Base-by-base conservation (phyloP, 345 rosid species). In the Acer saccharum region DNA sequence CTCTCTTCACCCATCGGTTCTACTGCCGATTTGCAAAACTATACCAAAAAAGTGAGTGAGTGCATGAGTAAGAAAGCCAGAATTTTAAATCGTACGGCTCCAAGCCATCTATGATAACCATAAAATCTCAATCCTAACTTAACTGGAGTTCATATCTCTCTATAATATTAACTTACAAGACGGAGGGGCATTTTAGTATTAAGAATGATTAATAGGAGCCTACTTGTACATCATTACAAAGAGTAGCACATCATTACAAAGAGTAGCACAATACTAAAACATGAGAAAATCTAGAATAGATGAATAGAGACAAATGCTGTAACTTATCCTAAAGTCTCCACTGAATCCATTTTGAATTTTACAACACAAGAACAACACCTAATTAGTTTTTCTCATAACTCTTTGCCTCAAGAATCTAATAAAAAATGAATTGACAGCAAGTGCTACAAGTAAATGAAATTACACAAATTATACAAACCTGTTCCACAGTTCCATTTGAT, bases 1-100 rank as follows among this genome's bases (percentile, higher is more conserved):
- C 99, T 97, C 87, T 94, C 98, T 85, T 97, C 99, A 65, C 99
- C 98, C 99, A 97, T 97, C 9, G 99, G 99, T 86, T 97, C 99
- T 78, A 97, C 98, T 0, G 99, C 88, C 27, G 98, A 87, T 88
- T 94, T 97, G 98, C 99, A 94, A 78, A 95, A 97, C 99, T 97
- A 86, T 41, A n/a, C 60, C 78, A 83, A 55, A 78, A 76, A 58
- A 60, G 46, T 20, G 46, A 35, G 46, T n/a, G 25, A 35, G 65
- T 25, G 13, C 27, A 10, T 60, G 1, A 16, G 52, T 46, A 2
- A 63, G 73, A 77, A 16, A 52, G 41, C 20, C n/a, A 55, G 13
- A 64, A 63, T 21, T 43, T 18, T 1, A 11, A 63, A 64, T 3
- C 27, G 46, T 16, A 9, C 3, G 18, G 66, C 62, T 17, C 57